A percentile compares a stretch with the other conserved stretches of the same genome.
Conservation (phyloP, 2,329 filamentous ascomycete species). For the Claviceps citrina region DNA sequence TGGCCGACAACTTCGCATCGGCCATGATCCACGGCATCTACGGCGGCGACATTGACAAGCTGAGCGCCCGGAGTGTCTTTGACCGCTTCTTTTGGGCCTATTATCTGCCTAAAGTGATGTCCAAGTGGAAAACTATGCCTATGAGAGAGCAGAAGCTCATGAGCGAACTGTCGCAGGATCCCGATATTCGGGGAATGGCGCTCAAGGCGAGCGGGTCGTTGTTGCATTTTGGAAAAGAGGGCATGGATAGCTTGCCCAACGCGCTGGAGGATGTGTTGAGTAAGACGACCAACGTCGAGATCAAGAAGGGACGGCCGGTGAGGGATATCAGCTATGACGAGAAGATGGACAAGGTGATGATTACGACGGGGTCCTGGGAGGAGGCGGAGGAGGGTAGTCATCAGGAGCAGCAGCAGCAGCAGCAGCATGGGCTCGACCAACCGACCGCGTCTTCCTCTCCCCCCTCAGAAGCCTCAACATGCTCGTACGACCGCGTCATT, state of each 20-base stretch:
- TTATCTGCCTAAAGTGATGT: constrained; percentile 13
- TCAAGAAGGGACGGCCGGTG: constrained; percentile 36
- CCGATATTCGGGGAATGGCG: constrained; percentile 17
- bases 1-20: constrained; percentile 60
- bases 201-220: constrained; percentile 17
- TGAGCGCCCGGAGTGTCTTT: constrained; percentile 53
- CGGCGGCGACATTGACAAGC: constrained; percentile 68
- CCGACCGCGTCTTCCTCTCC: neutral
- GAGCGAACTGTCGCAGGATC: constrained; percentile 14
- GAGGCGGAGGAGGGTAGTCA: too few species aligned
- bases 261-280: constrained; percentile 36
- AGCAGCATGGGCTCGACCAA: neutral
- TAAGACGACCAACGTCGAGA: constrained; percentile 40
- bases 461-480: neutral
- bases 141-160: constrained; percentile 16
- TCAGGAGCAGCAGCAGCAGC: too few species aligned
- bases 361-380: constrained; percentile 6
- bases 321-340: constrained; percentile 27
- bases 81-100: constrained; percentile 18
- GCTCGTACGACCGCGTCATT: constrained; percentile 41
- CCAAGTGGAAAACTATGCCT: constrained; percentile 29
- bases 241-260: constrained; percentile 46
- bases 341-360: constrained; percentile 21
- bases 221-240: constrained; percentile 29
- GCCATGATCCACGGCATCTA: constrained; percentile 77